Evolutionary conservation across 345 rosid genomes (phyloP).

Genomic region (Pugionium cornutum): DNA sequence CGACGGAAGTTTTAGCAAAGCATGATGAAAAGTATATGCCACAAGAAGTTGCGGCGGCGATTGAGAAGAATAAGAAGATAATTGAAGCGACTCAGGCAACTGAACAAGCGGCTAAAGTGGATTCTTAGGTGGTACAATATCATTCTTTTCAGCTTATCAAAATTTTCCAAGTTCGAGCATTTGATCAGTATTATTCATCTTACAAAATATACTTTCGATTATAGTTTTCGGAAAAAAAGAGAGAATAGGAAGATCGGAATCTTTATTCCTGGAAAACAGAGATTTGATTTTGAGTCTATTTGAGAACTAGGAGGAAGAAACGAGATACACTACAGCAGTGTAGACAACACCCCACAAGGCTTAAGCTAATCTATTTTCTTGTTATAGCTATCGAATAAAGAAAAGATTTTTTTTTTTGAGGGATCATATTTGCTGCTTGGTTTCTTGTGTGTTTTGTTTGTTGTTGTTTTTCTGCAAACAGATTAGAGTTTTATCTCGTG

Average conservation of each 20-base stretch:
- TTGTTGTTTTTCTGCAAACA: slow-evolving; percentile 7
- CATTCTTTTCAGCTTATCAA: not conserved
- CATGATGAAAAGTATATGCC: slow-evolving; percentile 99
- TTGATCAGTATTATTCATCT: not conserved
- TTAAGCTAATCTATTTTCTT: slow-evolving; percentile 29
- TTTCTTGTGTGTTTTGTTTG: slow-evolving; percentile 1
- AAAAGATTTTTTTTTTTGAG: too few species aligned
- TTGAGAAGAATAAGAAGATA: slow-evolving; percentile 90
- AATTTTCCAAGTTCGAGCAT: not conserved
- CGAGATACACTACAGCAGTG: slow-evolving; percentile 33
- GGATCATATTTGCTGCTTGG: slow-evolving; percentile 14
- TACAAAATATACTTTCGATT: not conserved
- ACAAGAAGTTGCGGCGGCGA: slow-evolving; percentile 84
- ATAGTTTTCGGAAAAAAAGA: not conserved
- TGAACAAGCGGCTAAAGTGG: slow-evolving; percentile 36
- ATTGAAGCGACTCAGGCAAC: slow-evolving; percentile 47
- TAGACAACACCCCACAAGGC: slow-evolving; percentile 18
- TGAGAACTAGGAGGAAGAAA: slow-evolving; percentile 26
- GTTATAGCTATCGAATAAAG: slow-evolving; percentile 28
- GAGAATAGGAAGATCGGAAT: slow-evolving; percentile 21
- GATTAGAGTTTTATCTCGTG: not conserved
- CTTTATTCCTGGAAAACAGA: slow-evolving; percentile 18
- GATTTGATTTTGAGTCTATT: slow-evolving; percentile 12
- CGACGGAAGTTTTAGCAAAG: slow-evolving; percentile 90
- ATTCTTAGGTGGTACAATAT: slow-evolving; percentile 25